Percentiles rank a stretch among this genome's conserved stretches.
These are phyloP conservation scores for Ochetophila trinervis DNA, from an alignment of 306 rosid genomes.

Conservation along the genomic window DNA sequence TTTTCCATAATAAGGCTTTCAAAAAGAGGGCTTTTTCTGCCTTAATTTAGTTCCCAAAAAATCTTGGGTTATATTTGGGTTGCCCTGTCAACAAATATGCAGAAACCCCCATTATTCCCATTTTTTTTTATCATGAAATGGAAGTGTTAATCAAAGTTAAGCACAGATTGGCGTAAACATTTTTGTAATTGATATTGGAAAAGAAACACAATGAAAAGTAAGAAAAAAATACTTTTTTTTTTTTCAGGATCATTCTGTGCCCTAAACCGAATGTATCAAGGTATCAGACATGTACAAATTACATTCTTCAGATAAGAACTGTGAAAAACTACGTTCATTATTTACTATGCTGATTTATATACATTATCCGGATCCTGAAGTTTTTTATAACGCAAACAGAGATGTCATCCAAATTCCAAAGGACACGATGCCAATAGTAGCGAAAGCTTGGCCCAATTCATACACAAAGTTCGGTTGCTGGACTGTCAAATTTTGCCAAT, in stretches of 20 bases:
- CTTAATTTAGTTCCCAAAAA: too few relatives aligned
- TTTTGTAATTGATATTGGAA: background rate
- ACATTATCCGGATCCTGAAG: slow-evolving; percentile 36
- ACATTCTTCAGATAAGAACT: slow-evolving; percentile 33
- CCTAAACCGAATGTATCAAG: slow-evolving; percentile 42
- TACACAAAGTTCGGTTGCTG: slow-evolving; percentile 43
- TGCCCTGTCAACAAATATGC: too few relatives aligned
- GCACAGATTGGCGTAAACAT: too few relatives aligned
- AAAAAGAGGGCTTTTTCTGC: too few relatives aligned
- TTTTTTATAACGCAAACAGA: slow-evolving; percentile 46
- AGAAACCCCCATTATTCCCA: too few relatives aligned
- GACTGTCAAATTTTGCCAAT: slow-evolving; percentile 55
- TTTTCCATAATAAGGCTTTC: too few relatives aligned
- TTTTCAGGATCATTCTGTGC: slow-evolving; percentile 1
- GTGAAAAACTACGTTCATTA: slow-evolving; percentile 27
- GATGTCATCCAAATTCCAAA: slow-evolving; percentile 81
- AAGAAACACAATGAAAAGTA: background rate
- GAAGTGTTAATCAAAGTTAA: too few relatives aligned
- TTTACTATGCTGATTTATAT: slow-evolving; percentile 19
- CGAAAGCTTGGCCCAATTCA: slow-evolving; percentile 75
- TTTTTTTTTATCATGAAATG: too few relatives aligned
- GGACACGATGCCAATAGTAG: slow-evolving; percentile 64
- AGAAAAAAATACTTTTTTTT: background rate
- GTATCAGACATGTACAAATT: slow-evolving; percentile 42
- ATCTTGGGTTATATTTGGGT: too few relatives aligned